A percentile compares a stretch with the other conserved stretches of the same genome.
These are phyloP conservation scores for Globisporangium spiculum DNA, from an alignment of 352 stramenopile genomes.

Conservation along the genomic window DNA sequence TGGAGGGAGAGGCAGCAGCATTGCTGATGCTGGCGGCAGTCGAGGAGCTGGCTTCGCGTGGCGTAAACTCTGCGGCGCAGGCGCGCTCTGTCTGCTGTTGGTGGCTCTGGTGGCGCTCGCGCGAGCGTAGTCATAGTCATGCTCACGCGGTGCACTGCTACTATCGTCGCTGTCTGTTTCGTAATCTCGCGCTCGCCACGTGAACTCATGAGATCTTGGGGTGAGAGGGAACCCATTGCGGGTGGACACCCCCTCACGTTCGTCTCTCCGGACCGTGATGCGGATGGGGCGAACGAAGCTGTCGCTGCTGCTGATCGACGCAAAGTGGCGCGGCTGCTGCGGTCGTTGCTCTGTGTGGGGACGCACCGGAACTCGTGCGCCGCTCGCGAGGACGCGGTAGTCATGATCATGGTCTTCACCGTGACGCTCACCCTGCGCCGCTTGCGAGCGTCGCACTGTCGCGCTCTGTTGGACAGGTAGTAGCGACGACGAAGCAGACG, in stretches of 20 bases:
- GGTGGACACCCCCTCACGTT: not conserved
- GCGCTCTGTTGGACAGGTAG: not conserved
- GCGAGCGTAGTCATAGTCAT: not conserved
- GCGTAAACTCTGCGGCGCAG: not conserved
- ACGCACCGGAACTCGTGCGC: not conserved
- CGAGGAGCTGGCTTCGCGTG: not conserved
- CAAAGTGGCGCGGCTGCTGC: not conserved
- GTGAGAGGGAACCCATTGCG: not conserved
- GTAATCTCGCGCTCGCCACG: not conserved
- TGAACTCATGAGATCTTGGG: not conserved
- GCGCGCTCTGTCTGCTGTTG: not conserved
- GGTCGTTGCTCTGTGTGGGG: not conserved
- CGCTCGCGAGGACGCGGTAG: not conserved
- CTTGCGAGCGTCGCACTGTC: not conserved
- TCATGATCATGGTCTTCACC: not conserved
- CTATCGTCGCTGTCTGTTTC: not conserved
- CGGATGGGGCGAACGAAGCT: not conserved
- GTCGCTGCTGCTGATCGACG: not conserved
- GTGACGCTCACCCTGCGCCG: not conserved
- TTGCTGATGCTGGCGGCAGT: not conserved
- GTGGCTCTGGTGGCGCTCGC: not conserved
- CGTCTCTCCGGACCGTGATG: not conserved
- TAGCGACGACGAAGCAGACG: not conserved
- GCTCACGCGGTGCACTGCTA: not conserved
- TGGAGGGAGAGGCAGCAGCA: not conserved